Evolutionary conservation across 2,329 filamentous ascomycete species (phyloP).

Genomic region (Phyllachora maydis): DNA sequence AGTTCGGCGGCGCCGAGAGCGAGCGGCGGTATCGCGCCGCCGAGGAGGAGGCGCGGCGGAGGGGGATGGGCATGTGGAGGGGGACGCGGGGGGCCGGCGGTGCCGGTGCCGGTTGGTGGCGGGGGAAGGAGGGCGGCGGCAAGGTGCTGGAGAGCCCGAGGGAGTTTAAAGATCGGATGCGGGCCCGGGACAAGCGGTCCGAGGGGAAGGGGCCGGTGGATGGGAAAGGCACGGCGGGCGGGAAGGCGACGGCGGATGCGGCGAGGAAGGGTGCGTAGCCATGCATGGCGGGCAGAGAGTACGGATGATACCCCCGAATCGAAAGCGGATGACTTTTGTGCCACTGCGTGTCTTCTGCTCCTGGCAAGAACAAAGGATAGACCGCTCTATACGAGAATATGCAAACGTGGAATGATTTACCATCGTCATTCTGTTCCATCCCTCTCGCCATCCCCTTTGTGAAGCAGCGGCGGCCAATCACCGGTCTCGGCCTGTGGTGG

Average conservation of each 20-base stretch:
- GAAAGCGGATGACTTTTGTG: too few species aligned
- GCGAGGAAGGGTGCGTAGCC: background rate
- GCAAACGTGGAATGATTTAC: too few species aligned
- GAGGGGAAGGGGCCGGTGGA: conserved; percentile 6
- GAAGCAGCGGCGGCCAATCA: too few species aligned
- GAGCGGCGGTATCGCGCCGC: conserved; percentile 43
- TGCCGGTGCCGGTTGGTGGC: too few species aligned
- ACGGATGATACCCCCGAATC: conserved; percentile 1
- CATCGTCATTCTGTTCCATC: too few species aligned
- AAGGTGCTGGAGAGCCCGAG: conserved; percentile 52
- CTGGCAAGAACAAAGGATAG: too few species aligned
- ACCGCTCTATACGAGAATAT: too few species aligned
- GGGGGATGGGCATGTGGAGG: conserved; percentile 57
- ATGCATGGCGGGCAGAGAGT: background rate
- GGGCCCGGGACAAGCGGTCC: conserved; percentile 7
- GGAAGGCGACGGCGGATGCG: too few species aligned
- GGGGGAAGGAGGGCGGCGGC: conserved; percentile 4
- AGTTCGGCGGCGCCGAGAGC: conserved; percentile 54
- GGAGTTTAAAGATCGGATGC: conserved; percentile 54
- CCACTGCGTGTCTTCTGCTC: too few species aligned
- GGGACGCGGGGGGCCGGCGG: conserved; percentile 21
- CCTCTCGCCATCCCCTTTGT: too few species aligned
- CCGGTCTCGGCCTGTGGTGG: too few species aligned
- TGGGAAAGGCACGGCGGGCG: conserved; percentile 1
- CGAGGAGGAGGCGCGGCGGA: conserved; percentile 43